A percentile compares a stretch with the other conserved stretches of the same genome.
phyloP scores from a whole-genome alignment of 1,284 basidiomycete genomes.

The Apiotrichum domesticum region DNA sequence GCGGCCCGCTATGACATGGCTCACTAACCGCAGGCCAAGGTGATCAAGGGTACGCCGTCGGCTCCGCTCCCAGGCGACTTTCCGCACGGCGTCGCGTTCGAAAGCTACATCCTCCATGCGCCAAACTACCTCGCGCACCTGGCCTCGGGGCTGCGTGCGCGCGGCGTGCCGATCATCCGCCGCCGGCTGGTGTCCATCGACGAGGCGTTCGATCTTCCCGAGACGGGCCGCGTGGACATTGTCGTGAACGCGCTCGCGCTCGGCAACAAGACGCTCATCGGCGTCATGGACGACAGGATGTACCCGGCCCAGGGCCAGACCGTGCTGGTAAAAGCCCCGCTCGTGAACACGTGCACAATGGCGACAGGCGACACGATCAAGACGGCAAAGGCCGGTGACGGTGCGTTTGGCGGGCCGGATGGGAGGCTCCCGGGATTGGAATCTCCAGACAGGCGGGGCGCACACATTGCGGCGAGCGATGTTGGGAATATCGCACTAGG shows the following conservation, averaged over 20 bases:
- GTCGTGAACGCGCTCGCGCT: conserved; percentile 51
- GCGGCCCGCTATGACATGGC: too few species aligned
- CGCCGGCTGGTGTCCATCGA: conserved; percentile 38
- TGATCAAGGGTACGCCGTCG: conserved; percentile 1
- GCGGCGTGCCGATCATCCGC: conserved; percentile 39
- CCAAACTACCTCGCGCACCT: conserved; percentile 43
- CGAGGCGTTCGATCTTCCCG: conserved; percentile 38
- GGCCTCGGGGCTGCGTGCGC: conserved; percentile 24
- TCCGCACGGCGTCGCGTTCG: conserved; percentile 31
- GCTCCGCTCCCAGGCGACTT: conserved; percentile 11
- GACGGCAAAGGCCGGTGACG: not conserved
- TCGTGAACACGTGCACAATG: conserved; percentile 26
- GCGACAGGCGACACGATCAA: conserved; percentile 4
- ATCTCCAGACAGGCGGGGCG: not conserved
- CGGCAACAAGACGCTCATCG: conserved; percentile 38
- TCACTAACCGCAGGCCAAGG: not conserved
- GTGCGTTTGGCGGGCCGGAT: not conserved
- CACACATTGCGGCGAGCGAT: not conserved
- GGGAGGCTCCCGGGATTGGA: too few species aligned
- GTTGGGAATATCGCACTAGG: not conserved
- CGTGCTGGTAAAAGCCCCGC: conserved; percentile 37
- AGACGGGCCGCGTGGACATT: conserved; percentile 30
- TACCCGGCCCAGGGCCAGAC: conserved; percentile 45
- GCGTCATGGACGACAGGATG: conserved; percentile 41
- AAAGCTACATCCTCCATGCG: conserved; percentile 43